These are phyloP conservation scores for Henningerozyma blattae DNA, from an alignment of 805 yeast species.

Conservation along the genomic window DNA sequence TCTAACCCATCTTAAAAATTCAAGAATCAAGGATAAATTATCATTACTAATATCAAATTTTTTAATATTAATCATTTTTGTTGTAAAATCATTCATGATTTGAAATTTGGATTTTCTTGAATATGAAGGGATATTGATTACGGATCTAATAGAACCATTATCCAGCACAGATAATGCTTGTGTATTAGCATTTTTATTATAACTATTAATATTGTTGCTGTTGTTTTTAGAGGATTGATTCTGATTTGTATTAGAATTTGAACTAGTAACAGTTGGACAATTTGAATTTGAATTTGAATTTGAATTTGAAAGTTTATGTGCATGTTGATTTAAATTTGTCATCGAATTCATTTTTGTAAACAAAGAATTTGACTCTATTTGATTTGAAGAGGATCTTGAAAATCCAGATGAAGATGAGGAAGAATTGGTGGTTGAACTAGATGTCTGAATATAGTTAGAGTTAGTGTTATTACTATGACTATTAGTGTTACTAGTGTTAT, in stretches of 20 bases:
- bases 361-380: neutral
- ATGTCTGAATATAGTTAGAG: too few relatives aligned
- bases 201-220: too few relatives aligned
- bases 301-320: too few relatives aligned
- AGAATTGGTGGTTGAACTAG: too few relatives aligned
- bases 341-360: neutral
- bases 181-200: slow-evolving; percentile 8
- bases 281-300: neutral
- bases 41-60: slow-evolving; percentile 22
- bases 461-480: too few relatives aligned
- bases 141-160: neutral
- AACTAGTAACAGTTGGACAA: neutral
- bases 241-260: too few relatives aligned
- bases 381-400: neutral
- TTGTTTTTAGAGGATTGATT: too few relatives aligned
- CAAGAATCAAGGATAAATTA: slow-evolving; percentile 16
- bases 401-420: too few relatives aligned
- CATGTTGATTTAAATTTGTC: neutral
- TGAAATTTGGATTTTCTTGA: slow-evolving; percentile 5
- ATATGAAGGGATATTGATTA: neutral
- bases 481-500: too few relatives aligned
- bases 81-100: slow-evolving; percentile 20
- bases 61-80: slow-evolving; percentile 12
- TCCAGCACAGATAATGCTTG: neutral
- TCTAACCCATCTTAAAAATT: slow-evolving; percentile 19